Percentiles rank a stretch among this genome's conserved stretches.
These are phyloP conservation scores for Conidiobolus incongruus DNA, from an alignment of 371 early-diverging fungal species.

Conservation along the genomic window DNA sequence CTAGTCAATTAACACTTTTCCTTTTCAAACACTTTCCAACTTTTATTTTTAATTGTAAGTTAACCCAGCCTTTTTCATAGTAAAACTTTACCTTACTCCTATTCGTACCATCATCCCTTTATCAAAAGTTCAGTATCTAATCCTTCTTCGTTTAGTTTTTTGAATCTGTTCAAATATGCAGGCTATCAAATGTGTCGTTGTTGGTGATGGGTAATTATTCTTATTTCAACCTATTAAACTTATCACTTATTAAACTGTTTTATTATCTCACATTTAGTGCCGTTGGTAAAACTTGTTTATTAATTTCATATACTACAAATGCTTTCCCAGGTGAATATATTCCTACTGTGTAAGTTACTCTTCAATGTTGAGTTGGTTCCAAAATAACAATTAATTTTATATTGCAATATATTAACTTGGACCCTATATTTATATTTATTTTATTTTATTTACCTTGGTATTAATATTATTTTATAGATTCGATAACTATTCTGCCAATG, in stretches of 20 bases:
- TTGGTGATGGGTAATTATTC: slow-evolving; percentile 75
- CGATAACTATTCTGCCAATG: slow-evolving; percentile 89
- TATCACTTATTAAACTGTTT: background rate
- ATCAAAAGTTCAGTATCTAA: no score
- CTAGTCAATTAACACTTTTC: no score
- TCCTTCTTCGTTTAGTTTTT: slow-evolving; percentile 2
- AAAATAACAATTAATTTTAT: background rate
- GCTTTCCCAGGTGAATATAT: slow-evolving; percentile 96
- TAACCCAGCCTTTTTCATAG: no score
- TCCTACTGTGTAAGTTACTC: slow-evolving; percentile 74
- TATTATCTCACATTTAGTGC: slow-evolving; percentile 3
- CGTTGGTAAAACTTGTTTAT: slow-evolving; percentile 83
- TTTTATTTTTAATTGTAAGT: no score
- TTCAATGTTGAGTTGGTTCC: background rate
- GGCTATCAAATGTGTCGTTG: slow-evolving; percentile 95
- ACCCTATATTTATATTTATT: background rate
- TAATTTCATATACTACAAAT: slow-evolving; percentile 91
- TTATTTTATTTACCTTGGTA: background rate
- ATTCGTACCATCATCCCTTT: no score
- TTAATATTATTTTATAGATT: slow-evolving; percentile 29
- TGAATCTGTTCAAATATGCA: slow-evolving; percentile 35
- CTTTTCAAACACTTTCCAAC: no score
- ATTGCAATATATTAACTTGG: no score
- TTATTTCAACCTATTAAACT: background rate
- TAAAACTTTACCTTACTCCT: no score